These are phyloP conservation scores for Talaromyces rugulosus DNA, from an alignment of 2,329 filamentous ascomycete species.

Conservation along the genomic window DNA sequence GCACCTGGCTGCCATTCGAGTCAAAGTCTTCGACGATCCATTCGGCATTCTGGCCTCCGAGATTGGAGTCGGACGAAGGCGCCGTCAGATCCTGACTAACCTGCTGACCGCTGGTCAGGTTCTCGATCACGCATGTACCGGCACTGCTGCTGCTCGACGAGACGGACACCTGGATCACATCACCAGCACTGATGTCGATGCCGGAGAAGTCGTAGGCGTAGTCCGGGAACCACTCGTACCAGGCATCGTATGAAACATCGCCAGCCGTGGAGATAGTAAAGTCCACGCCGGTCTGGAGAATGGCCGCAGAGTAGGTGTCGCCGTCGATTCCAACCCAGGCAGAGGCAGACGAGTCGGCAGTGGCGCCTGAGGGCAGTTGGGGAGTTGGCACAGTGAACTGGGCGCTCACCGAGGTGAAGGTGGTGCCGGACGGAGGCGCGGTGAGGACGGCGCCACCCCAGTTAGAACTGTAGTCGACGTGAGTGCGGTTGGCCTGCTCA, in stretches of 20 bases:
- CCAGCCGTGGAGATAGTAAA: constrained; percentile 45
- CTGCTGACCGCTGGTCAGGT: constrained; percentile 49
- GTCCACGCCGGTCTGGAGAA: constrained; percentile 57
- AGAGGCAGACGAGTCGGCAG: constrained; percentile 44
- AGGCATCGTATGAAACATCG: constrained; percentile 49
- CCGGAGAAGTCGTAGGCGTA: constrained; percentile 51
- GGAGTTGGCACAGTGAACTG: constrained; percentile 52
- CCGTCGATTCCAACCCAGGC: constrained; percentile 62
- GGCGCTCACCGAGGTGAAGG: constrained; percentile 43
- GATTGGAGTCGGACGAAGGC: constrained; percentile 31
- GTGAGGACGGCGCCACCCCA: constrained; percentile 58
- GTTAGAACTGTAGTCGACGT: constrained; percentile 53
- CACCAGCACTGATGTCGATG: constrained; percentile 43
- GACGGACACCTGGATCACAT: constrained; percentile 40
- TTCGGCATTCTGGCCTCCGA: constrained; percentile 57
- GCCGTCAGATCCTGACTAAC: constrained; percentile 50
- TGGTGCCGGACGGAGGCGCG: constrained; percentile 35
- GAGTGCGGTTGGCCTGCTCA: constrained; percentile 27
- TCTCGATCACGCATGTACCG: constrained; percentile 49
- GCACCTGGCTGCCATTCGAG: constrained; percentile 34
- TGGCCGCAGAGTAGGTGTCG: constrained; percentile 51
- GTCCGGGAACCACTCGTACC: constrained; percentile 61
- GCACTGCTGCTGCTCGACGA: constrained; percentile 38
- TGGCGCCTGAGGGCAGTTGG: constrained; percentile 35
- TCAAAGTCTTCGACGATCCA: constrained; percentile 61